phyloP scores from a whole-genome alignment of 805 yeast genomes.

The Nakazawaea ambrosiae region DNA sequence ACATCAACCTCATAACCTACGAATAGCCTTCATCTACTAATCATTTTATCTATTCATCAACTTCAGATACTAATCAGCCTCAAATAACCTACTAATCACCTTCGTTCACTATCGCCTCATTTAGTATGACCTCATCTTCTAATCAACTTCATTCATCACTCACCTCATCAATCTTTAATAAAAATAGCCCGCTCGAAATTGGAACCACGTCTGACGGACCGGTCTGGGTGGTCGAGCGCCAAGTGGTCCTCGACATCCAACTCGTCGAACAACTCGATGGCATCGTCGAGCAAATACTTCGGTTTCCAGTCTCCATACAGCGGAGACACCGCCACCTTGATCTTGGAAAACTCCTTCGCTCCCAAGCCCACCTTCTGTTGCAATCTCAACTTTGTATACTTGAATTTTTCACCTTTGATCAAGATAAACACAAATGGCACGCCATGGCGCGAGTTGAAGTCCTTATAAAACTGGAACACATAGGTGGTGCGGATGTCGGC shows the following conservation, averaged over 20 bases:
- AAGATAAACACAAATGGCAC: constrained; percentile 76
- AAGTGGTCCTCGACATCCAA: constrained; percentile 45
- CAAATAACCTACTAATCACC: no score
- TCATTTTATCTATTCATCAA: no score
- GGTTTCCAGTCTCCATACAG: constrained; percentile 27
- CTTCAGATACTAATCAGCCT: no score
- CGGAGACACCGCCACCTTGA: constrained; percentile 55
- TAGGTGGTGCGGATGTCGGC: constrained; percentile 9
- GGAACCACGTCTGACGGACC: constrained; percentile 50
- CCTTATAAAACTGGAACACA: constrained; percentile 68
- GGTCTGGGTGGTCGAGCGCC: constrained; percentile 85
- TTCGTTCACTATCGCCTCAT: no score
- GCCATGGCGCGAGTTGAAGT: constrained; percentile 63
- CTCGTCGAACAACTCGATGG: constrained; percentile 47
- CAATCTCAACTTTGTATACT: constrained; percentile 58
- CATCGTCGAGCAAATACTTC: constrained; percentile 46
- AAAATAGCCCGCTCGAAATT: constrained; percentile 53
- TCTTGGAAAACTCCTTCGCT: constrained; percentile 71
- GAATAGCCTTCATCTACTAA: no score
- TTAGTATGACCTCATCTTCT: no score
- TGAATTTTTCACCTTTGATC: constrained; percentile 57
- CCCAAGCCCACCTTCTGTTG: constrained; percentile 69
- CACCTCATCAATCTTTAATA: constrained; percentile 39
- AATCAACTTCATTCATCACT: no score
- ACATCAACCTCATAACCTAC: no score